Evolutionary conservation across 208 protist genomes (phyloP), one percentile per base, ranked within the genome.

Genomic region (Leishmania arabica): DNA sequence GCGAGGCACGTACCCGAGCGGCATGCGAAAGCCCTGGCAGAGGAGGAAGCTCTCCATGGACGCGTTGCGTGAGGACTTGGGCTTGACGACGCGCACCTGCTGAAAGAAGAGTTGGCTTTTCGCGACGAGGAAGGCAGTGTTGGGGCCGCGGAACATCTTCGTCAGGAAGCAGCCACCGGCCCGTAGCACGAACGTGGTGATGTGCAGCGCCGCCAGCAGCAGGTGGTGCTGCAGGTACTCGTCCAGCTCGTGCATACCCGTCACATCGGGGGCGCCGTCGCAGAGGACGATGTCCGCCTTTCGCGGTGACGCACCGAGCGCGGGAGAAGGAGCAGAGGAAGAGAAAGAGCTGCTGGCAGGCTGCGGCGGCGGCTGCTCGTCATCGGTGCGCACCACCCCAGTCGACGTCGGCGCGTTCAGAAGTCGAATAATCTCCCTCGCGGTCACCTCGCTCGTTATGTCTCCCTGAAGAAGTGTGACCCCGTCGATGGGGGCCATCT

Each of bases 211-310:
- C 11, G 99, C 98, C 9, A 99, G 92, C 4, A 99, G 93, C 1
- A 99, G 88, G 88, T 99, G 99, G 69, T 98, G 90, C 87, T 99
- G 99, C 65, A 99, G 89, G 86, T 99, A 99, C 92, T 99, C 99
- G 85, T 99, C 99, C 42, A 99, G 91, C 90, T 99, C 99, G 84
- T 99, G 99, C 89, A 99, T 95, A 37, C 99, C 99, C 3, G 99
- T 99, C 27, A 99, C 99, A 87, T 99, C 99, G 2, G 99, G 99
- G 0, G 99, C 99, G 24, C 99, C 99, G 90, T 99, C 99, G 84
- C 97, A 99, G 34, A 99, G 91, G 8, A 99, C 99, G 21, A 99
- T 86, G 81, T 99, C 98, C 1, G 99, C 99, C 79, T 91, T 95
- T 17, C 86, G 81, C 64, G 79, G 81, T 53, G 47, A 84, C 19